These are phyloP conservation scores for Cenococcum geophilum DNA, from an alignment of 495 filamentous ascomycete genomes.

Conservation along the genomic window DNA sequence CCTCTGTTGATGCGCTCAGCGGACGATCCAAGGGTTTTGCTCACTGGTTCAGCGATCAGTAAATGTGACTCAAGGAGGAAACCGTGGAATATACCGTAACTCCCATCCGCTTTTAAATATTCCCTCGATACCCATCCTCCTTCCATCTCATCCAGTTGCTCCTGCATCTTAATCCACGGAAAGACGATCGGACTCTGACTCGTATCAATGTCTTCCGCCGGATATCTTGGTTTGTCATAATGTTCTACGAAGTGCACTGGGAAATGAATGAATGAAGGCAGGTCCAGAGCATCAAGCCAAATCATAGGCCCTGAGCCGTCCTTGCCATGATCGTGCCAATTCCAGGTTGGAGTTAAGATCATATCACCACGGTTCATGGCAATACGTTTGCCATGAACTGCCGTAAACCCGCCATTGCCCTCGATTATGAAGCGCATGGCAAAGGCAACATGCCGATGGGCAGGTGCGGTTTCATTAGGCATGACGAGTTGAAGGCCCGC, in stretches of 20 bases:
- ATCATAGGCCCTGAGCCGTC: slow-evolving; percentile 48
- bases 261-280: slow-evolving; percentile 43
- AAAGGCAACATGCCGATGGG: slow-evolving; percentile 48
- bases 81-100: slow-evolving; percentile 30
- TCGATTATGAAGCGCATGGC: slow-evolving; percentile 50
- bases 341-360: slow-evolving; percentile 49
- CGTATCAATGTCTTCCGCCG: slow-evolving; percentile 40
- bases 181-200: slow-evolving; percentile 40
- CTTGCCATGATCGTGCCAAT: slow-evolving; percentile 49
- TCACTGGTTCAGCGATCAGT: slow-evolving; percentile 14
- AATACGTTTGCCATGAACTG: slow-evolving; percentile 45
- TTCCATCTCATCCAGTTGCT: slow-evolving; percentile 29
- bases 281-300: slow-evolving; percentile 47
- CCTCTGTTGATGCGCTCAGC: slow-evolving; percentile 39
- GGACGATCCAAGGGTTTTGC: slow-evolving; percentile 39
- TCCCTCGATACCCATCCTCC: slow-evolving; percentile 28
- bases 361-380: slow-evolving; percentile 47
- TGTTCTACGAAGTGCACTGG: slow-evolving; percentile 49
- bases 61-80: background rate
- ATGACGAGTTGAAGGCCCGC: slow-evolving; percentile 48
- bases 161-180: slow-evolving; percentile 41
- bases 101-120: slow-evolving; percentile 37
- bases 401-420: slow-evolving; percentile 46
- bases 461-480: slow-evolving; percentile 46
- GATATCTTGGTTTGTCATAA: slow-evolving; percentile 42